Base-by-base conservation (phyloP, 2,329 filamentous ascomycete species). In the Xylaria sp. region DNA sequence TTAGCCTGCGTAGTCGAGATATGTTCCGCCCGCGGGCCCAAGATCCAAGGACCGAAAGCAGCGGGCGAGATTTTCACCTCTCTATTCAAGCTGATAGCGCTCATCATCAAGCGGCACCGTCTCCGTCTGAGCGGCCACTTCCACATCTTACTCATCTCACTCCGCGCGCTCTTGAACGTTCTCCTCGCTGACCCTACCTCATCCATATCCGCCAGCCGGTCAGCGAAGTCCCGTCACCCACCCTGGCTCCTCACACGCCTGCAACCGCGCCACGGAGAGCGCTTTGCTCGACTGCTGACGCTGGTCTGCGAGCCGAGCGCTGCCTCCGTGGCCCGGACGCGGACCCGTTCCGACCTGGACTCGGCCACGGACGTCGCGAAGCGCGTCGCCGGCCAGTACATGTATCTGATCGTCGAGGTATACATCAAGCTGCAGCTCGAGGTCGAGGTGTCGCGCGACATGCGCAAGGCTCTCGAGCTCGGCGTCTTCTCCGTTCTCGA, bases 361-460 rank as follows among this genome's bases (percentile, higher is more conserved):
- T 88, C 86, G 23, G 86, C 85, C 1, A 86, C 82, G 1, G 86
- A 87, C 66, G 82, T 80, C 31, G 87, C 86, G 19, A 88, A 87
- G 76, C 81, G 85, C 15, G 84, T 83, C 6, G 86, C 86, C 0
- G 86, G 86, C 4, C 80, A 84, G 65, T 81, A 88, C 74, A 88
- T 89, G 83, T 87, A 87, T 67, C 75, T 85, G 31, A 75, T 89
- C 5, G 73, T 89, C 45, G 82, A 85, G 76, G 76, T 81, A 57
- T 89, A 88, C 70, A 79, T 89, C 66, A 84, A 83, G 75, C 76
- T 88, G 66, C 86, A 88, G 73, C 81, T 89, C 5, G 85, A 88
- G 70, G 63, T 42, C 23, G 77, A 79, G 31, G 70, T 89, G 57
- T 73, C 81, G 9, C 78, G 80, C 12, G 76, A 75, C 8, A 78